A percentile compares a stretch with the other conserved stretches of the same genome.
Evolutionary conservation across 768 basidiomycete species (phyloP).

Genomic region (Tephrocybe sp.): DNA sequence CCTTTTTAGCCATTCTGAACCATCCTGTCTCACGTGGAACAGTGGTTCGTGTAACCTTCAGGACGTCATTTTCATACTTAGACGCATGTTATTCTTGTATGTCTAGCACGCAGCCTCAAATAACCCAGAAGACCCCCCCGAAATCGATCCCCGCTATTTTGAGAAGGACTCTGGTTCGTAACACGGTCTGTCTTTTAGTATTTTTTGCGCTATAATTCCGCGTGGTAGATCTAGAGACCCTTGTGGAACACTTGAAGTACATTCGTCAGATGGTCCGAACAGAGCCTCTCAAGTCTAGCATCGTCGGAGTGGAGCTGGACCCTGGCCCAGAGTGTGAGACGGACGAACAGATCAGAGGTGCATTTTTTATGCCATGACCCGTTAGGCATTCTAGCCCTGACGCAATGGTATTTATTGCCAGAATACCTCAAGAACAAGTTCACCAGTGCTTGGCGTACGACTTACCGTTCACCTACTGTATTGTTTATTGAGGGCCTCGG

Average conservation of each 20-base stretch:
- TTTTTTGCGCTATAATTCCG: too few species aligned
- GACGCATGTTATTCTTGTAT: neutral
- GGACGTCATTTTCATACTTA: neutral
- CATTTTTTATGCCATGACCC: too few species aligned
- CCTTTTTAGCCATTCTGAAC: slow-evolving; percentile 33
- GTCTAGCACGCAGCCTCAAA: slow-evolving; percentile 29
- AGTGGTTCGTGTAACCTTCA: slow-evolving; percentile 35
- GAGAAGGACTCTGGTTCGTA: slow-evolving; percentile 38
- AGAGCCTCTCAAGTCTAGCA: slow-evolving; percentile 19
- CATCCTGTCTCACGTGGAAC: slow-evolving; percentile 50
- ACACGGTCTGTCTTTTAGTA: too few species aligned
- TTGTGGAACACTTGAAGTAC: slow-evolving; percentile 20
- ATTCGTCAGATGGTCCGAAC: slow-evolving; percentile 13
- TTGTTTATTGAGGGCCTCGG: neutral
- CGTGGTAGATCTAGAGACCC: slow-evolving; percentile 13
- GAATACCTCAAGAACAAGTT: neutral
- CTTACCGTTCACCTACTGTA: neutral
- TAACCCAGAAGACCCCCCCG: slow-evolving; percentile 34
- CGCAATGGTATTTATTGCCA: neutral
- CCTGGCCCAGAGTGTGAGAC: slow-evolving; percentile 31
- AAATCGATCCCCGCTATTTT: slow-evolving; percentile 42
- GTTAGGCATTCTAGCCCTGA: too few species aligned
- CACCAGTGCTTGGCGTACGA: slow-evolving; percentile 12
- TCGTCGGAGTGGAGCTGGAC: slow-evolving; percentile 15
- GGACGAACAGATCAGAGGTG: slow-evolving; percentile 34